Evolutionary conservation across 2,329 filamentous ascomycete genomes (phyloP).

Genomic region (Ophiostoma sp.): DNA sequence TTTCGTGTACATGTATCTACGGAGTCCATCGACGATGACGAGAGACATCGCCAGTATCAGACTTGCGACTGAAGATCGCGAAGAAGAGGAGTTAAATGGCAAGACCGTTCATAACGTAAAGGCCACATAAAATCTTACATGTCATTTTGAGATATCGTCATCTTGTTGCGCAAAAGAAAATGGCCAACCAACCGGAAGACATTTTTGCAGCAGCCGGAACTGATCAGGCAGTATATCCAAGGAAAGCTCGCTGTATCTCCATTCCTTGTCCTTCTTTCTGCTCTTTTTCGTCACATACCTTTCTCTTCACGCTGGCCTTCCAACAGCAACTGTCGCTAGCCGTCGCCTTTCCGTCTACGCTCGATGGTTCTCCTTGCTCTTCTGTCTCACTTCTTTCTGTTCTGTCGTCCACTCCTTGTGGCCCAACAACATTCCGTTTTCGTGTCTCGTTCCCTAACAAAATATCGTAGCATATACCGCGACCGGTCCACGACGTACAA

Average conservation of each 20-base stretch:
- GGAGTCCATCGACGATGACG: background rate
- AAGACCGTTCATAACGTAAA: background rate
- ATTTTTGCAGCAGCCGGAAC: conserved; percentile 1
- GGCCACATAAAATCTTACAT: background rate
- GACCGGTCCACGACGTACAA: background rate
- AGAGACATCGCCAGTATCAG: background rate
- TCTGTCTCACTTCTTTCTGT: background rate
- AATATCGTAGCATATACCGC: background rate
- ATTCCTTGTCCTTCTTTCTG: background rate
- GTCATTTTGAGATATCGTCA: background rate
- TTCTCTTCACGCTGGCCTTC: background rate
- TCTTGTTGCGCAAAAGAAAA: conserved; percentile 19
- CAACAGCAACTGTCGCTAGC: conserved; percentile 19
- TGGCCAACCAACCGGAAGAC: conserved; percentile 22
- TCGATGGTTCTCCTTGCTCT: background rate
- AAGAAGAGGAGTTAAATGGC: background rate
- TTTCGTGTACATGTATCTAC: background rate
- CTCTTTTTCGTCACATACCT: background rate
- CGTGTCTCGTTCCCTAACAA: background rate
- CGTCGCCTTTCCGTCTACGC: conserved; percentile 8
- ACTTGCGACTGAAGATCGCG: background rate
- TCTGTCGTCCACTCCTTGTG: background rate
- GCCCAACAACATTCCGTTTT: background rate
- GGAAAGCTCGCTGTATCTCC: background rate
- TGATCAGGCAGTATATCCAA: background rate